phyloP scores from a whole-genome alignment of 257 asterid genomes.

The Oldenlandia corymbosa region DNA sequence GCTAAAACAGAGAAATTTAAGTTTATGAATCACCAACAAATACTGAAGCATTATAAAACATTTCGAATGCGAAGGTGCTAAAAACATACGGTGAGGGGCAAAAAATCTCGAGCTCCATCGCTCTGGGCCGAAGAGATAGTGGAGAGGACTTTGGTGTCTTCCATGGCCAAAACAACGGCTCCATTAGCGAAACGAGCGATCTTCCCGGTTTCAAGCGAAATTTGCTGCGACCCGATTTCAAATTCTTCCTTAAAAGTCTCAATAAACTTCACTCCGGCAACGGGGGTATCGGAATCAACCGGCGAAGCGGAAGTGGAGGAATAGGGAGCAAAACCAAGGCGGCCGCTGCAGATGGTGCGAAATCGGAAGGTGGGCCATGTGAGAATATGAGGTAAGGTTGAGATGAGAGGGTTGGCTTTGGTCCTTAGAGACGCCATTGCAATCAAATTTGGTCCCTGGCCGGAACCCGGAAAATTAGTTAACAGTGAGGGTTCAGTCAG shows the following conservation, averaged over 20 bases:
- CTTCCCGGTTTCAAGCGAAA: conserved; percentile 75
- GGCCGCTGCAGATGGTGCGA: conserved; percentile 63
- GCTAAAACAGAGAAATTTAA: neutral
- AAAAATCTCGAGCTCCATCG: conserved; percentile 69
- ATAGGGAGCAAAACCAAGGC: conserved; percentile 37
- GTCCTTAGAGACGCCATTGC: conserved; percentile 57
- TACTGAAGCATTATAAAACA: neutral
- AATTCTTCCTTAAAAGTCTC: conserved; percentile 80
- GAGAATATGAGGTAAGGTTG: conserved; percentile 40
- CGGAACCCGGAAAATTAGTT: neutral
- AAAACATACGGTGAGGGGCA: conserved; percentile 84
- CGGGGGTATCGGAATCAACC: conserved; percentile 30
- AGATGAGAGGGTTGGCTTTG: conserved; percentile 60
- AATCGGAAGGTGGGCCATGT: conserved; percentile 54
- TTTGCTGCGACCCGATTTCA: conserved; percentile 61
- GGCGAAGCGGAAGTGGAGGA: conserved; percentile 26
- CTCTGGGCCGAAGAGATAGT: conserved; percentile 76
- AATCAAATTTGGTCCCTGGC: conserved; percentile 17
- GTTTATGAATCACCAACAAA: neutral
- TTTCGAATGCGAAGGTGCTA: too few relatives aligned
- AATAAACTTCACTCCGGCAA: conserved; percentile 51
- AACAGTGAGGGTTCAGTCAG: neutral
- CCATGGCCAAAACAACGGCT: conserved; percentile 76
- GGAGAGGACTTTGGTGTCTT: conserved; percentile 84
- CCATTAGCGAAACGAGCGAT: conserved; percentile 90